Percentiles rank a stretch among this genome's conserved stretches.
These are phyloP conservation scores for Mycena albidolilacea DNA, from an alignment of 768 basidiomycete genomes.

Conservation along the genomic window DNA sequence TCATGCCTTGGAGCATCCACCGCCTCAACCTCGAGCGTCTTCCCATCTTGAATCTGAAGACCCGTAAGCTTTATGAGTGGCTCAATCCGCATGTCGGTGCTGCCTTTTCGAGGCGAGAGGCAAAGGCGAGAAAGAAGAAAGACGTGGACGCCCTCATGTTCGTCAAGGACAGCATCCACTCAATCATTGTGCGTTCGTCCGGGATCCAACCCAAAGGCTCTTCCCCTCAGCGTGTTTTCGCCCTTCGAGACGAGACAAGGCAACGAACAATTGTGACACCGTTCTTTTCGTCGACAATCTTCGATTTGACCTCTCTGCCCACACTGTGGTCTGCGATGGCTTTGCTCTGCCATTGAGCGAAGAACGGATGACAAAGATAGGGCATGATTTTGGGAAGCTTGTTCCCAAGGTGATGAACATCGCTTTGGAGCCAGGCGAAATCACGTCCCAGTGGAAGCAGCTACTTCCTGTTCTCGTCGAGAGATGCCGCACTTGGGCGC, in stretches of 20 bases:
- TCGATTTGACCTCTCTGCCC: conserved; percentile 63
- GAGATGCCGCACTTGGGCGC: conserved; percentile 70
- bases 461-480: conserved; percentile 42
- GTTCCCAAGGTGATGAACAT: conserved; percentile 37
- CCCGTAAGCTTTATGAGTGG: conserved; percentile 43
- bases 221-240: no score
- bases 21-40: conserved; percentile 49
- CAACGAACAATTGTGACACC: conserved; percentile 46
- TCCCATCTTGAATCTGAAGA: conserved; percentile 44
- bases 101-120: conserved; percentile 45
- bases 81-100: conserved; percentile 44
- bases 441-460: conserved; percentile 64
- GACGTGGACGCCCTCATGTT: conserved; percentile 46
- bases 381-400: conserved; percentile 27
- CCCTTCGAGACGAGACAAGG: no score
- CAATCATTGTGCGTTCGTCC: no score
- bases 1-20: conserved; percentile 51
- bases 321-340: conserved; percentile 57
- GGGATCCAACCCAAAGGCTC: no score
- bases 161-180: no score
- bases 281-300: conserved; percentile 64
- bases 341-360: conserved; percentile 48
- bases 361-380: conserved; percentile 40
- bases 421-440: conserved; percentile 50
- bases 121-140: conserved; percentile 53